Percentiles rank a stretch among this genome's conserved stretches.
Conservation (phyloP, 2,329 filamentous ascomycete species). For the Colletotrichum spaethianum region DNA sequence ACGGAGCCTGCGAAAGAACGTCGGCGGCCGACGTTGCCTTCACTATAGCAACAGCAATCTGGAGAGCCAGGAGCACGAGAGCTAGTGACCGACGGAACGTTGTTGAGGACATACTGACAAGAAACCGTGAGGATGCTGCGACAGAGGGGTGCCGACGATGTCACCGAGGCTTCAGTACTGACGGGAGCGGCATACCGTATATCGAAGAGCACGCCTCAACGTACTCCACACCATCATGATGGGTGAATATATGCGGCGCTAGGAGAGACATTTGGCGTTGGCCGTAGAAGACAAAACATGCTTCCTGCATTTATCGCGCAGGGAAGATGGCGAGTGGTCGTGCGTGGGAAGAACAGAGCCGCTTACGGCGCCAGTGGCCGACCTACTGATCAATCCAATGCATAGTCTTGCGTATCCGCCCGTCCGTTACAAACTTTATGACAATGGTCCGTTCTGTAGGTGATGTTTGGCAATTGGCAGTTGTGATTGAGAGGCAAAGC, state of each 20-base stretch:
- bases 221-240: too few relatives aligned
- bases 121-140: not conserved
- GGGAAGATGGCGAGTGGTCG: too few relatives aligned
- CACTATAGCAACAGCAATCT: not conserved
- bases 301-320: too few relatives aligned
- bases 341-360: not conserved
- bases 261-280: not conserved
- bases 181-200: too few relatives aligned
- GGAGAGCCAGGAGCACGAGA: not conserved
- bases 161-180: not conserved
- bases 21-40: not conserved
- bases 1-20: constrained; percentile 1
- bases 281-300: not conserved
- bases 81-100: not conserved
- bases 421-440: not conserved
- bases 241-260: not conserved
- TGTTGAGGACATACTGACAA: not conserved
- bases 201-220: too few relatives aligned
- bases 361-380: not conserved
- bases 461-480: not conserved
- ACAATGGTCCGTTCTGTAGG: not conserved
- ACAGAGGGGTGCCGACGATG: not conserved
- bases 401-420: not conserved
- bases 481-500: not conserved
- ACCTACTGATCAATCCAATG: not conserved